phyloP scores from a whole-genome alignment of 2,329 filamentous ascomycete species.

The Fusarium anguioides region DNA sequence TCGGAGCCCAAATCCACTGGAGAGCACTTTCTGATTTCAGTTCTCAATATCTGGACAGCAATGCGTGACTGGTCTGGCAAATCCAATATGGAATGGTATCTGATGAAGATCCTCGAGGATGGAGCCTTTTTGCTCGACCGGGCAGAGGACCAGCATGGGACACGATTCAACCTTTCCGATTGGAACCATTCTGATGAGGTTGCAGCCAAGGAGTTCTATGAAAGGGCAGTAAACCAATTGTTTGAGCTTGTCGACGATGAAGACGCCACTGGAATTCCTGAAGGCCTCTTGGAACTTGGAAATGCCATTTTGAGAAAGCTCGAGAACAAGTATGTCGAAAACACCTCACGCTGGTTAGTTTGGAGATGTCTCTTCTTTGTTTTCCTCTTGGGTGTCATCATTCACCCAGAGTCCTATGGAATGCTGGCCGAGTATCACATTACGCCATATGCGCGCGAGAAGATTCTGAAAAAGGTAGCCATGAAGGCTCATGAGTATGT shows the following conservation, averaged over 20 bases:
- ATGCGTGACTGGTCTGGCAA: conserved; percentile 92
- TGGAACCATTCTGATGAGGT: conserved; percentile 84
- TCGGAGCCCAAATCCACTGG: conserved; percentile 79
- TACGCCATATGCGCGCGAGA: conserved; percentile 88
- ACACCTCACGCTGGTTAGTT: conserved; percentile 84
- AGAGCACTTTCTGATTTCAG: conserved; percentile 83
- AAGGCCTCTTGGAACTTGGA: conserved; percentile 84
- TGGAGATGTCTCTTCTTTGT: conserved; percentile 93
- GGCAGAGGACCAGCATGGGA: conserved; percentile 80
- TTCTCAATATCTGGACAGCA: conserved; percentile 87
- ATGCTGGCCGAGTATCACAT: conserved; percentile 92
- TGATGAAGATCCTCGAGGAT: conserved; percentile 94
- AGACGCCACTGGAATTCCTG: conserved; percentile 85
- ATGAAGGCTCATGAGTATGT: conserved; percentile 83
- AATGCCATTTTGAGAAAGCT: conserved; percentile 85
- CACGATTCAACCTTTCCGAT: conserved; percentile 75
- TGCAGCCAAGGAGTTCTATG: conserved; percentile 88
- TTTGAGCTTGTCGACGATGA: conserved; percentile 90
- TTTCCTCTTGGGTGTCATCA: conserved; percentile 84
- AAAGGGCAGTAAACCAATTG: conserved; percentile 80
- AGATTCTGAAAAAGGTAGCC: conserved; percentile 81
- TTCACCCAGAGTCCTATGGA: conserved; percentile 84
- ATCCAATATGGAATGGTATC: conserved; percentile 89
- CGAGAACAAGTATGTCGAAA: conserved; percentile 76
- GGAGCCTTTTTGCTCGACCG: conserved; percentile 91